These are phyloP conservation scores for Daucus carota DNA, from an alignment of 129 eudicot species.

Conservation along the genomic window DNA sequence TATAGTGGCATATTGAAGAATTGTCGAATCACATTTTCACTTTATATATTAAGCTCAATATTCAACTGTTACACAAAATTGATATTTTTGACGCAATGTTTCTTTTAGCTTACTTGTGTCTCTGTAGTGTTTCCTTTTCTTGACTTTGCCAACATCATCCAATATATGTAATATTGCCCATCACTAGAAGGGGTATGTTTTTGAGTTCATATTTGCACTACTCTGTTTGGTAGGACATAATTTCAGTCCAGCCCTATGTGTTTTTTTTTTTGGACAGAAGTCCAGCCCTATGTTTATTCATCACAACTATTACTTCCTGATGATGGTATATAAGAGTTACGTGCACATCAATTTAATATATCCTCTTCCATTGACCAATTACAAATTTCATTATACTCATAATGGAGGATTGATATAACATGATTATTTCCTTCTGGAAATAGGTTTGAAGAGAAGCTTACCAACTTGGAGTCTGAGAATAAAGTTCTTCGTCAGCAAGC, in stretches of 20 bases:
- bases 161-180: background rate
- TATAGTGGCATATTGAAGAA: background rate
- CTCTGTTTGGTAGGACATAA: background rate
- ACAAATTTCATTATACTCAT: background rate
- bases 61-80: background rate
- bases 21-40: background rate
- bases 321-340: background rate
- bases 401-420: constrained; percentile 10
- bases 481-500: constrained; percentile 94
- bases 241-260: too few relatives aligned
- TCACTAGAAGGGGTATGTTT: background rate
- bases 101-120: background rate
- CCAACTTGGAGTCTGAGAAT: constrained; percentile 80
- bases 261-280: too few relatives aligned
- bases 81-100: background rate
- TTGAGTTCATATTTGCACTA: background rate
- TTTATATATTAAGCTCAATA: background rate
- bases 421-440: constrained; percentile 14
- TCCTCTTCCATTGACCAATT: background rate
- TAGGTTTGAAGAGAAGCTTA: constrained; percentile 74
- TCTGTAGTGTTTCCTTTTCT: background rate
- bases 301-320: background rate
- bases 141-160: background rate
- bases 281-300: background rate
- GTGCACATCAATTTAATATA: background rate